These are phyloP conservation scores for Fusarium pseudograminearum DNA, from an alignment of 2,329 filamentous ascomycete genomes.

Conservation along the genomic window DNA sequence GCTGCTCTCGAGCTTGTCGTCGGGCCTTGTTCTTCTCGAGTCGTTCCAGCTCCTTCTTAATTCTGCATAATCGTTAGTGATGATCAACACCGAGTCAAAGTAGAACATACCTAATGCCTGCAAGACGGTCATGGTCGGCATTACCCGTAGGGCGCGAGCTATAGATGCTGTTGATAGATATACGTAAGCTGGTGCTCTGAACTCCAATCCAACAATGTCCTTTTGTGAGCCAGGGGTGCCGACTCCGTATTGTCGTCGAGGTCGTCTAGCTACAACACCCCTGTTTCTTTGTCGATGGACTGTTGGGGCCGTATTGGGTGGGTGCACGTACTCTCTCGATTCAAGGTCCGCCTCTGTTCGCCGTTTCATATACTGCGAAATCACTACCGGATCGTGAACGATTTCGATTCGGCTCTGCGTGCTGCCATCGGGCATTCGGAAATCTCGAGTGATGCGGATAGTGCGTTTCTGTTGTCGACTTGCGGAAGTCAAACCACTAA, in stretches of 20 bases:
- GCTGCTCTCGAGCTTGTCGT: conserved; percentile 88
- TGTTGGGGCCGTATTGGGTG: conserved; percentile 19
- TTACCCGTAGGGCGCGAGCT: conserved; percentile 62
- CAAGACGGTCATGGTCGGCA: conserved; percentile 64
- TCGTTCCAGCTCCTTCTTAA: conserved; percentile 77
- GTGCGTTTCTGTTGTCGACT: conserved; percentile 76
- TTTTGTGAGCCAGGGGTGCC: conserved; percentile 47
- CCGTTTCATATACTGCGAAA: conserved; percentile 86
- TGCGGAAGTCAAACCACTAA: conserved; percentile 74
- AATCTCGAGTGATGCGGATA: conserved; percentile 77
- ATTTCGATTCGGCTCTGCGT: conserved; percentile 74
- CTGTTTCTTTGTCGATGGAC: conserved; percentile 10
- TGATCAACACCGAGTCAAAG: not conserved
- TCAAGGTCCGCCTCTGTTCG: conserved; percentile 78
- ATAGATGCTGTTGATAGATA: conserved; percentile 61
- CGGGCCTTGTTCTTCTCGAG: conserved; percentile 93
- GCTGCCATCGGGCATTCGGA: conserved; percentile 59
- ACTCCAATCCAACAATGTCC: conserved; percentile 52
- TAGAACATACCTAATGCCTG: conserved; percentile 54
- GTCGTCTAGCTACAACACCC: conserved; percentile 15
- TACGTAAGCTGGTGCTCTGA: conserved; percentile 55
- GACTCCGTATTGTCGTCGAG: conserved; percentile 41
- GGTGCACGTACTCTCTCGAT: conserved; percentile 74
- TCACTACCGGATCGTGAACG: conserved; percentile 85
- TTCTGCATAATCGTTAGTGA: conserved; percentile 50